Conservation (phyloP, 2,329 filamentous ascomycete species). For the Rhytidhysteron rufulum region DNA sequence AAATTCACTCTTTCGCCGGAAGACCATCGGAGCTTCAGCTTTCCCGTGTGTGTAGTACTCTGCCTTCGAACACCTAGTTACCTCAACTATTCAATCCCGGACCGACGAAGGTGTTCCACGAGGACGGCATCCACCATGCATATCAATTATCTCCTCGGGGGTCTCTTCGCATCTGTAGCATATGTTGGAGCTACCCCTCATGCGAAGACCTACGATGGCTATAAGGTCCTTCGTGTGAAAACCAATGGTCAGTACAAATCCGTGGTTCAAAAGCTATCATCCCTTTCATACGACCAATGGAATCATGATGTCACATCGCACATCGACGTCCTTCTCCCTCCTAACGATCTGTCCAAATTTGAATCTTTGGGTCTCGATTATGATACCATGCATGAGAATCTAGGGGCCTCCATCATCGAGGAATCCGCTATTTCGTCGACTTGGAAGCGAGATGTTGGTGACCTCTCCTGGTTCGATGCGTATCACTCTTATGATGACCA, state of each 20-base stretch:
- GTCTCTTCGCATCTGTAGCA: no score
- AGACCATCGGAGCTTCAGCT: no score
- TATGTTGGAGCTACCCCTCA: no score
- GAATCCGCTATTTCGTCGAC: constrained; percentile 42
- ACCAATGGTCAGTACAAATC: constrained; percentile 27
- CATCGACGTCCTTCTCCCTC: constrained; percentile 43
- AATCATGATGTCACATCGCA: constrained; percentile 27
- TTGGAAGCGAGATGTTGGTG: constrained; percentile 19
- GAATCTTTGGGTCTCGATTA: constrained; percentile 32
- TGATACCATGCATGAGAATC: constrained; percentile 41
- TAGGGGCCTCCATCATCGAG: constrained; percentile 40
- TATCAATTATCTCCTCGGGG: no score
- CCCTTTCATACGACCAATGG: constrained; percentile 35
- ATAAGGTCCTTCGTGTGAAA: constrained; percentile 39
- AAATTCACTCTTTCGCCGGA: no score
- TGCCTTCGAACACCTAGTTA: no score
- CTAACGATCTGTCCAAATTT: constrained; percentile 36
- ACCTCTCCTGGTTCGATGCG: constrained; percentile 25
- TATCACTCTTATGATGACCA: constrained; percentile 32
- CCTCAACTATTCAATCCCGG: no score
- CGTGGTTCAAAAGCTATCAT: constrained; percentile 32
- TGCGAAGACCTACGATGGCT: constrained; percentile 43
- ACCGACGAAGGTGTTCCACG: no score
- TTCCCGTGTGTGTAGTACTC: no score
- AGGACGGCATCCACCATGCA: no score